Percentiles rank a stretch among this genome's conserved stretches.
phyloP scores from a whole-genome alignment of 345 rosid genomes.

The Pistacia integerrima region DNA sequence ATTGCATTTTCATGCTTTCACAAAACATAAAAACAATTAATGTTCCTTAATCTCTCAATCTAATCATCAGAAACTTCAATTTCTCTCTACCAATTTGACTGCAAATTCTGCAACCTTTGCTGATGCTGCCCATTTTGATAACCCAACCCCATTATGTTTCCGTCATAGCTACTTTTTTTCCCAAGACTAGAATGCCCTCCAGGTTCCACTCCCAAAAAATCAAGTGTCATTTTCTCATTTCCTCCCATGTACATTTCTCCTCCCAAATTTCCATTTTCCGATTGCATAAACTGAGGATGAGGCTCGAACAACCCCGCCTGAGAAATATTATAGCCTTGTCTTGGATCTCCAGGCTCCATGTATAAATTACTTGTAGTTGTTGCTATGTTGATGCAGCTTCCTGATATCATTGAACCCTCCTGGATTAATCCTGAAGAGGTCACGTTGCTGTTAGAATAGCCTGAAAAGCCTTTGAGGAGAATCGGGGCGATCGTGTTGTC shows the following conservation, averaged over 20 bases:
- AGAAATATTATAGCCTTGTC: slow-evolving; percentile 12
- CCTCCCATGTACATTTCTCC: slow-evolving; percentile 29
- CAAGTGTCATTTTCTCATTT: slow-evolving; percentile 42
- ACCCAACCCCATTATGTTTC: slow-evolving; percentile 22
- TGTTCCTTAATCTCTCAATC: not conserved
- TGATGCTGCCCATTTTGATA: slow-evolving; percentile 27
- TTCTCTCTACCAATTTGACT: slow-evolving; percentile 35
- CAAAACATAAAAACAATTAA: not conserved
- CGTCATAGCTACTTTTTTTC: slow-evolving; percentile 27
- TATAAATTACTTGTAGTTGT: not conserved
- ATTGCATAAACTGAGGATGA: slow-evolving; percentile 15
- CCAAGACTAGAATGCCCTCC: slow-evolving; percentile 27
- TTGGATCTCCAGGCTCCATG: slow-evolving; percentile 25
- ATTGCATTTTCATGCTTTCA: not conserved
- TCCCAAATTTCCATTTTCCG: slow-evolving; percentile 26
- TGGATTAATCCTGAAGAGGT: slow-evolving; percentile 31
- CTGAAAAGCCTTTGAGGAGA: slow-evolving; percentile 51
- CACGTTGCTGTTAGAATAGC: slow-evolving; percentile 31
- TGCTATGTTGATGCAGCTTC: slow-evolving; percentile 14
- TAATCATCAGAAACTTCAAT: slow-evolving; percentile 4
- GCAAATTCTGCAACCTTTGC: slow-evolving; percentile 34
- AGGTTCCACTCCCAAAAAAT: slow-evolving; percentile 55
- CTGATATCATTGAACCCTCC: slow-evolving; percentile 26
- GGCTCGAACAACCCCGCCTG: slow-evolving; percentile 24
- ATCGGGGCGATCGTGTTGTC: slow-evolving; percentile 49